Percentiles rank a stretch among this genome's conserved stretches.
phyloP scores from a whole-genome alignment of 345 rosid species.

The Eucalyptus pauciflora region DNA sequence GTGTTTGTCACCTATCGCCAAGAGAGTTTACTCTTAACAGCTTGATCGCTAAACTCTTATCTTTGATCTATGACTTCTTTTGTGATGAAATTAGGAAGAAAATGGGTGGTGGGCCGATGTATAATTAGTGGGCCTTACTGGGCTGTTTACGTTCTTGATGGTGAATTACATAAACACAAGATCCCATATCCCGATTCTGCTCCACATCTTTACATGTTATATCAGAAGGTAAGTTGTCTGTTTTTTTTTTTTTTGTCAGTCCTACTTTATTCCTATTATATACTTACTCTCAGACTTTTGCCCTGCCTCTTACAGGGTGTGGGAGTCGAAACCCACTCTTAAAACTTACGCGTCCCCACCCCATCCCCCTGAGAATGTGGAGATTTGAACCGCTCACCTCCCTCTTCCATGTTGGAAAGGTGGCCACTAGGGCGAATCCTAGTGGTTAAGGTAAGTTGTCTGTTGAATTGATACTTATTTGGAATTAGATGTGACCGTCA shows the following conservation, averaged over 20 bases:
- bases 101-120: background rate
- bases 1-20: conserved; percentile 67
- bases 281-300: too few relatives aligned
- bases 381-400: too few relatives aligned
- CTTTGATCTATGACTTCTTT: too few relatives aligned
- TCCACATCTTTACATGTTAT: conserved; percentile 60
- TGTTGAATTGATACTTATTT: background rate
- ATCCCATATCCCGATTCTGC: conserved; percentile 46
- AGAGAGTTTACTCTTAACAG: conserved; percentile 34
- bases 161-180: conserved; percentile 40
- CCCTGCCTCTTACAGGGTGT: too few relatives aligned
- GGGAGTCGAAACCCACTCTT: too few relatives aligned
- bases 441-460: conserved; percentile 43
- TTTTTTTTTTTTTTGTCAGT: too few relatives aligned
- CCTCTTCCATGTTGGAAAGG: too few relatives aligned
- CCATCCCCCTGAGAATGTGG: too few relatives aligned
- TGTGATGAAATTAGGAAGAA: too few relatives aligned
- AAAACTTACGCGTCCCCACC: too few relatives aligned
- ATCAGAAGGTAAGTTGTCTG: conserved; percentile 45
- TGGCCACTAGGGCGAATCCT: too few relatives aligned
- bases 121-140: background rate
- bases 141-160: background rate
- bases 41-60: background rate
- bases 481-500: background rate
- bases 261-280: too few relatives aligned